These are phyloP conservation scores for Cochliopodium minus DNA, from an alignment of 208 protist species.

Conservation along the genomic window DNA sequence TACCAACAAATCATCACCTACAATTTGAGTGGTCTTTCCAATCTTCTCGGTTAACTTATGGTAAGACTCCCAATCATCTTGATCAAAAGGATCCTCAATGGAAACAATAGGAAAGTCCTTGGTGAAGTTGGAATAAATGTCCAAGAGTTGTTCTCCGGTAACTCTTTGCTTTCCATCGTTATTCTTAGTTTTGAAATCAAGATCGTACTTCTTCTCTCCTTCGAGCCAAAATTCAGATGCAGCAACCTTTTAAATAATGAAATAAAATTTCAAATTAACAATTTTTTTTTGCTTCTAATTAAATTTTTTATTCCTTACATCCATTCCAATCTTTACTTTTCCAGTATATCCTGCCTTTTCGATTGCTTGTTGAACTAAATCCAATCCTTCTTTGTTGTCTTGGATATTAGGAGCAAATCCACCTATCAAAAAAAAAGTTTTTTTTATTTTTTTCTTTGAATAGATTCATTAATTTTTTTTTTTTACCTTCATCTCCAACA, in stretches of 20 bases:
- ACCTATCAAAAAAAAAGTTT: no score
- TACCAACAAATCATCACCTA: conserved; percentile 93
- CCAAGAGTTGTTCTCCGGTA: conserved; percentile 49
- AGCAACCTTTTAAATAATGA: no score
- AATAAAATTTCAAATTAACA: no score
- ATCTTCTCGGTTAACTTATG: conserved; percentile 48
- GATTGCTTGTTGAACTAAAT: conserved; percentile 85
- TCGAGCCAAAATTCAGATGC: conserved; percentile 91
- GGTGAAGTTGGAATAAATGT: conserved; percentile 69
- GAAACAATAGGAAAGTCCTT: conserved; percentile 83
- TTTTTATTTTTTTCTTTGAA: no score
- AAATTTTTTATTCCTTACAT: no score
- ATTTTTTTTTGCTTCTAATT: no score
- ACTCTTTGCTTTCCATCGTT: conserved; percentile 25
- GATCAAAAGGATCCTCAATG: conserved; percentile 97
- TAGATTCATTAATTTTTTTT: no score
- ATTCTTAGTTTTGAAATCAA: conserved; percentile 85
- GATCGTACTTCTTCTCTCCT: conserved; percentile 72
- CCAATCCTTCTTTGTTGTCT: conserved; percentile 81
- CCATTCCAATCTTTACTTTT: conserved; percentile 92
- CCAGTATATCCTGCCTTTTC: conserved; percentile 70
- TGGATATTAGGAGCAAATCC: conserved; percentile 88
- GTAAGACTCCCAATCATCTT: conserved; percentile 88
- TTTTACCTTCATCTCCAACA: conserved; percentile 96
- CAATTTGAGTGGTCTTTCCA: conserved; percentile 65